Conservation (phyloP, 2,329 filamentous ascomycete species). For the Aspergillus quadrilineatus region DNA sequence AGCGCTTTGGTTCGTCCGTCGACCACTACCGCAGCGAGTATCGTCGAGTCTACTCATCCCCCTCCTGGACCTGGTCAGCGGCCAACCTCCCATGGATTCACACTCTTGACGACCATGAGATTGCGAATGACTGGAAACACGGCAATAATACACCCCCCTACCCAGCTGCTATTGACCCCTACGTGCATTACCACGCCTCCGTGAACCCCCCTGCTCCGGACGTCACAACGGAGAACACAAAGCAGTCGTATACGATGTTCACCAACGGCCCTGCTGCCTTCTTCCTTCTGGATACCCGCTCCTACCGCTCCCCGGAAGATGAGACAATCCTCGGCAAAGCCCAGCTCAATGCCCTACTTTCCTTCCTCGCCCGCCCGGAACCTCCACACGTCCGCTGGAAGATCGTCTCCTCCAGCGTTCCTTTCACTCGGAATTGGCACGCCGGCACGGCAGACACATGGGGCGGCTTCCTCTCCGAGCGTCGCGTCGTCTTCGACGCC, state of each 20-base stretch:
- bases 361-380: slow-evolving; percentile 71
- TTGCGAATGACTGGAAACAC: slow-evolving; percentile 84
- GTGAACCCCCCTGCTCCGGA: slow-evolving; percentile 62
- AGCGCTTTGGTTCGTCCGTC: slow-evolving; percentile 67
- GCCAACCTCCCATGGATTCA: slow-evolving; percentile 86
- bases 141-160: slow-evolving; percentile 79
- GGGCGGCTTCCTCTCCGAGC: slow-evolving; percentile 85
- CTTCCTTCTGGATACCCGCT: slow-evolving; percentile 90
- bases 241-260: slow-evolving; percentile 74
- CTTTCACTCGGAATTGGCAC: slow-evolving; percentile 97
- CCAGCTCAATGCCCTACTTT: slow-evolving; percentile 76
- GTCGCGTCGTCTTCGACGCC: slow-evolving; percentile 74
- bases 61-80: slow-evolving; percentile 74
- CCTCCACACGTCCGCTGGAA: slow-evolving; percentile 86
- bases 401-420: slow-evolving; percentile 83
- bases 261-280: slow-evolving; percentile 86
- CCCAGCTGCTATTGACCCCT: slow-evolving; percentile 76
- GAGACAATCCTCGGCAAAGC: slow-evolving; percentile 76
- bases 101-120: slow-evolving; percentile 94
- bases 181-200: slow-evolving; percentile 78
- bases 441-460: slow-evolving; percentile 87
- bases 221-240: slow-evolving; percentile 58
- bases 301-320: slow-evolving; percentile 65
- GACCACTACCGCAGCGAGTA: slow-evolving; percentile 89
- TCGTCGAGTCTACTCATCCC: slow-evolving; percentile 90